Evolutionary conservation across 2,329 filamentous ascomycete genomes (phyloP), one percentile per base, ranked within the genome.

Genomic region (Paramyrothecium sp.): DNA sequence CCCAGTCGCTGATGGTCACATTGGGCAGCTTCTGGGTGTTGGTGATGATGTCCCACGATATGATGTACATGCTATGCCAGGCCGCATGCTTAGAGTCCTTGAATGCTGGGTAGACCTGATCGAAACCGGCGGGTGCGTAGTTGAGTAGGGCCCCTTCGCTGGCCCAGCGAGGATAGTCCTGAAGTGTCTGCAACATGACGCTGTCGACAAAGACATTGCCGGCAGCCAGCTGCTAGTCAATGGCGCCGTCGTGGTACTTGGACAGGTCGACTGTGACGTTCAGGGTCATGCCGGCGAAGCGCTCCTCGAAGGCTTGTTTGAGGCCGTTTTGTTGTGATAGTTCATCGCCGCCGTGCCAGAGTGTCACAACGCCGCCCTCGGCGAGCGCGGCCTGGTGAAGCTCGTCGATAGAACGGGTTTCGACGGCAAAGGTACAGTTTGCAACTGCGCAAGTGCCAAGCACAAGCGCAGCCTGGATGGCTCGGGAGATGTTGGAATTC

Each of bases 221-320:
- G 1, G 62, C 58, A 3, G 73, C 75, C 1, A 82, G 66, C 56
- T 80, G 77, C 41, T 74, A 65, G 60, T 85, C 80, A 7, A 84
- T 61, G 8, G 69, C 69, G 19, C 62, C 70, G 56, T 82, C 78
- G 60, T 81, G 81, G 60, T 84, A 85, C 62, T 84, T 85, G 58
- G 81, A 83, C 0, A 84, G 64, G 57, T 84, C 81, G 48, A 84
- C 79, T 0, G 81, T 83, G 38, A 82, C 53, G 61, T 84, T 82
- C 17, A 84, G 73, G 3, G 73, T 78, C 57, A 83, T 76, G 10
- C 75, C 74, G 0, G 81, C 81, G 61, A 83, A 84, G 1, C 71
- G 68, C 1, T 64, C 59, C 60, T 81, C 78, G 58, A 82, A 83
- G 1, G 71, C 71, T 3, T 66, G 46, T 61, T 78, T 81, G 16